phyloP scores from a whole-genome alignment of 2,329 filamentous ascomycete genomes.

The Aspergillus pseudotamarii region DNA sequence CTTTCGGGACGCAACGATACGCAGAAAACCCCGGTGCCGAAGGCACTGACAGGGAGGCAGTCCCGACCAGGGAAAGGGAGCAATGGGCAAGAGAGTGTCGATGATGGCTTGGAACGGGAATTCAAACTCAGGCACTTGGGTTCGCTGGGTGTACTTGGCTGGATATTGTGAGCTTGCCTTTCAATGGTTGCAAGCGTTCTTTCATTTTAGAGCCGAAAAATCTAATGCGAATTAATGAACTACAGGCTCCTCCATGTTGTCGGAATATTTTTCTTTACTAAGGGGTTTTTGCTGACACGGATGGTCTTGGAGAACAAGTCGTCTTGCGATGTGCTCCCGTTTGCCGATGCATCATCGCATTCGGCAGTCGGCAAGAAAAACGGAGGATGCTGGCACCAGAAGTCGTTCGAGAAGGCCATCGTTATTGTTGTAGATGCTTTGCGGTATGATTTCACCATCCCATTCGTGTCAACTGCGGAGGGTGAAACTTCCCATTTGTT shows the following conservation, averaged over 20 bases:
- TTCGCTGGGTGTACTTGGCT: slow-evolving; percentile 40
- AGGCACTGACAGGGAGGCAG: slow-evolving; percentile 16
- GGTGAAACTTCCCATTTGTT: slow-evolving; percentile 62
- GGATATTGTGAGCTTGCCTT: slow-evolving; percentile 42
- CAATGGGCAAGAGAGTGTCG: slow-evolving; percentile 29
- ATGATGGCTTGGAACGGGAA: slow-evolving; percentile 36
- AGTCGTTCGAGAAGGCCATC: slow-evolving; percentile 88
- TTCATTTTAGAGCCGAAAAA: background rate
- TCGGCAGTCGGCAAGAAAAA: slow-evolving; percentile 36
- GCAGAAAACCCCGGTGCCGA: slow-evolving; percentile 13
- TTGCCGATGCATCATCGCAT: slow-evolving; percentile 45
- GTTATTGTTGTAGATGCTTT: slow-evolving; percentile 90
- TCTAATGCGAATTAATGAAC: slow-evolving; percentile 1
- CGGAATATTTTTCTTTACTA: slow-evolving; percentile 90
- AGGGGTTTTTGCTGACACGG: slow-evolving; percentile 89
- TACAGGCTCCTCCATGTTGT: slow-evolving; percentile 70
- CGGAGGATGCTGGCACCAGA: slow-evolving; percentile 92
- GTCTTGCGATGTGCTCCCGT: slow-evolving; percentile 68
- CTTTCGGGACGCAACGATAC: slow-evolving; percentile 15
- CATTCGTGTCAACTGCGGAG: slow-evolving; percentile 58
- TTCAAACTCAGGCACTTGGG: slow-evolving; percentile 44
- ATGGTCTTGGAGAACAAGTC: slow-evolving; percentile 78
- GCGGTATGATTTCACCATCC: slow-evolving; percentile 94
- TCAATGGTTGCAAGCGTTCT: background rate
- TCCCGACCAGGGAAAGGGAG: slow-evolving; percentile 26